These are phyloP conservation scores for Pyricularia pennisetigena DNA, from an alignment of 2,329 filamentous ascomycete species.

Conservation along the genomic window DNA sequence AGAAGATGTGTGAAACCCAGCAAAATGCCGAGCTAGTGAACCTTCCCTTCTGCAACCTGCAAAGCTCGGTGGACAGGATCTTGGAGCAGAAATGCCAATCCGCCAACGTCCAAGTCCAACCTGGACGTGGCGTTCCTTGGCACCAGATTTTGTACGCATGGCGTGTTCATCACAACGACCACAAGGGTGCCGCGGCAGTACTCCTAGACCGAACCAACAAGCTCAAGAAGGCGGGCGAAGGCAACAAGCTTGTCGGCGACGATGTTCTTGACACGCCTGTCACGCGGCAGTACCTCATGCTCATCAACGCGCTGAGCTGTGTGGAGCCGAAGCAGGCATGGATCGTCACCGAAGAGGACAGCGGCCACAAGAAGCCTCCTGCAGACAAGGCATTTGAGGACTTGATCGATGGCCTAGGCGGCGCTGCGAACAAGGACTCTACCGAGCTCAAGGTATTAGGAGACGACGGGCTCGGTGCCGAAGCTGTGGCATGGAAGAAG, in stretches of 20 bases:
- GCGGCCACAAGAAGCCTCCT: neutral
- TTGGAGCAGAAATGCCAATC: conserved; percentile 63
- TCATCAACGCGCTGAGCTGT: conserved; percentile 88
- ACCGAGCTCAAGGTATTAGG: conserved; percentile 5
- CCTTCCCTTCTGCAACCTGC: conserved; percentile 70
- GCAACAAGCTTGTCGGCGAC: conserved; percentile 42
- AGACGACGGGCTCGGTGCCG: conserved; percentile 13
- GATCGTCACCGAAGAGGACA: conserved; percentile 45
- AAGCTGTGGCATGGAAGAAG: conserved; percentile 44
- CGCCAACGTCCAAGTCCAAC: conserved; percentile 32
- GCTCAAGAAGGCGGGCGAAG: conserved; percentile 47
- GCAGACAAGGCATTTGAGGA: neutral
- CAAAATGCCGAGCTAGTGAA: conserved; percentile 59
- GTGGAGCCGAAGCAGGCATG: conserved; percentile 77
- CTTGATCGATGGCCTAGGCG: conserved; percentile 1
- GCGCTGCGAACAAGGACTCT: conserved; percentile 7
- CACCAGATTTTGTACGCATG: conserved; percentile 88
- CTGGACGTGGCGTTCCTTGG: conserved; percentile 52
- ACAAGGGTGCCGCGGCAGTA: conserved; percentile 64
- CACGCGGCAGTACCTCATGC: conserved; percentile 70
- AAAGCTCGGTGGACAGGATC: conserved; percentile 69
- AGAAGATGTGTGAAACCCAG: conserved; percentile 58
- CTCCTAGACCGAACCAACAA: conserved; percentile 55
- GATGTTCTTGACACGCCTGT: conserved; percentile 54
- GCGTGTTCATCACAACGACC: conserved; percentile 75